Conservation (phyloP, 2,329 filamentous ascomycete species). For the Fusarium sp. region DNA sequence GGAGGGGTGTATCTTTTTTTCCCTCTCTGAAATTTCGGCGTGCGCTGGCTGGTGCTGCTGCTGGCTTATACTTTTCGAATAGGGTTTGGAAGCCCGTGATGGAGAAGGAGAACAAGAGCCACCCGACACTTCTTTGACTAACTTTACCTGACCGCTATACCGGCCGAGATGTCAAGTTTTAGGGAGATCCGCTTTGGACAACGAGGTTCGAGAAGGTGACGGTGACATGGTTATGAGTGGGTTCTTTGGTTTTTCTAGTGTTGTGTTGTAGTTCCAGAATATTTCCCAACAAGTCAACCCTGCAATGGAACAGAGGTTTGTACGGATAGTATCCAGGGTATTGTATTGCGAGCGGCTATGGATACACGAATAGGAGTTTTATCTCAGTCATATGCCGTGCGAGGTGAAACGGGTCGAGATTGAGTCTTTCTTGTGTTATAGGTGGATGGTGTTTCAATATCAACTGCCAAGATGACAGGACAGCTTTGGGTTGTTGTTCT, state of each 20-base stretch:
- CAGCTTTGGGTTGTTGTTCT: slow-evolving; percentile 9
- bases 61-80: slow-evolving; percentile 32
- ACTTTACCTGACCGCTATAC: slow-evolving; percentile 26
- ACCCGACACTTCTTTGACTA: slow-evolving; percentile 1
- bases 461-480: slow-evolving; percentile 5
- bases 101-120: slow-evolving; percentile 5
- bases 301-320: slow-evolving; percentile 3
- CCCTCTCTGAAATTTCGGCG: background rate
- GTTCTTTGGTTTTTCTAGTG: slow-evolving; percentile 15
- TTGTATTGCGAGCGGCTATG: slow-evolving; percentile 1
- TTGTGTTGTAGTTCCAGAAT: slow-evolving; percentile 32
- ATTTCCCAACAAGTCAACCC: slow-evolving; percentile 35
- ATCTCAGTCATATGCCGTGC: slow-evolving; percentile 13
- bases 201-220: slow-evolving; percentile 17
- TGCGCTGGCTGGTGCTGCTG: slow-evolving; percentile 9
- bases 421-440: slow-evolving; percentile 7
- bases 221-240: slow-evolving; percentile 24
- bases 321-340: slow-evolving; percentile 17
- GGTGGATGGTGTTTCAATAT: slow-evolving; percentile 29
- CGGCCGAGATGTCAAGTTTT: slow-evolving; percentile 35
- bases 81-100: slow-evolving; percentile 38
- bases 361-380: slow-evolving; percentile 17
- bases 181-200: slow-evolving; percentile 32
- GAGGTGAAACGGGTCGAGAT: slow-evolving; percentile 19
- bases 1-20: background rate